Percentiles rank a stretch among this genome's conserved stretches.
phyloP scores from a whole-genome alignment of 257 asterid genomes.

The Penstemon davidsonii region DNA sequence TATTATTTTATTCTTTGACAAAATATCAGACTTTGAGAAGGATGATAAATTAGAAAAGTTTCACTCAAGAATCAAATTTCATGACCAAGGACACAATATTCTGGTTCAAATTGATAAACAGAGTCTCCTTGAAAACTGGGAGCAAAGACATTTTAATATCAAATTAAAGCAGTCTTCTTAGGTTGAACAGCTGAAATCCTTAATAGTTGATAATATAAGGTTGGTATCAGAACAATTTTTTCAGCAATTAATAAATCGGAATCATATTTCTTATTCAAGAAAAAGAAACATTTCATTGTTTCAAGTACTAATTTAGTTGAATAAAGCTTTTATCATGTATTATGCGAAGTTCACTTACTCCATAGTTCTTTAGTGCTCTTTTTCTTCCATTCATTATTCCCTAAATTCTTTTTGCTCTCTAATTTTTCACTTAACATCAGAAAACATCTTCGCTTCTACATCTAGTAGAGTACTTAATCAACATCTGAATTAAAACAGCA shows the following conservation, averaged over 20 bases:
- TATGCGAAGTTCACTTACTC: background rate
- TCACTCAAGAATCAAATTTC: too few species aligned
- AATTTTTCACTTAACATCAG: background rate
- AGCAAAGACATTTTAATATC: background rate
- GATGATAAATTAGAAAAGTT: too few species aligned
- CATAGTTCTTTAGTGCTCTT: background rate
- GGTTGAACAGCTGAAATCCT: background rate
- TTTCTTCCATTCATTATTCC: conserved; percentile 6
- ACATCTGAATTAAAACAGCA: background rate
- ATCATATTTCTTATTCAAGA: conserved; percentile 9
- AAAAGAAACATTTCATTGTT: background rate
- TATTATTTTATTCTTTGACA: too few species aligned
- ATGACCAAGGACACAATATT: conserved; percentile 1
- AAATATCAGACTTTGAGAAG: too few species aligned
- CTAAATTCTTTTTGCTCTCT: background rate
- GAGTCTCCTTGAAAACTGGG: too few species aligned
- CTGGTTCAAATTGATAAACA: background rate
- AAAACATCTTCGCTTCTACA: background rate
- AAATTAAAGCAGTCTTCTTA: background rate
- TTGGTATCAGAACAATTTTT: background rate
- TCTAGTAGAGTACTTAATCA: too few species aligned
- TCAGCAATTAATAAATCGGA: background rate
- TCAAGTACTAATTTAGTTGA: background rate
- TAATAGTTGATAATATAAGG: background rate
- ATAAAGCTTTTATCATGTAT: background rate